These are phyloP conservation scores for Tolypocladium paradoxum DNA, from an alignment of 2,329 filamentous ascomycete genomes.

Conservation along the genomic window DNA sequence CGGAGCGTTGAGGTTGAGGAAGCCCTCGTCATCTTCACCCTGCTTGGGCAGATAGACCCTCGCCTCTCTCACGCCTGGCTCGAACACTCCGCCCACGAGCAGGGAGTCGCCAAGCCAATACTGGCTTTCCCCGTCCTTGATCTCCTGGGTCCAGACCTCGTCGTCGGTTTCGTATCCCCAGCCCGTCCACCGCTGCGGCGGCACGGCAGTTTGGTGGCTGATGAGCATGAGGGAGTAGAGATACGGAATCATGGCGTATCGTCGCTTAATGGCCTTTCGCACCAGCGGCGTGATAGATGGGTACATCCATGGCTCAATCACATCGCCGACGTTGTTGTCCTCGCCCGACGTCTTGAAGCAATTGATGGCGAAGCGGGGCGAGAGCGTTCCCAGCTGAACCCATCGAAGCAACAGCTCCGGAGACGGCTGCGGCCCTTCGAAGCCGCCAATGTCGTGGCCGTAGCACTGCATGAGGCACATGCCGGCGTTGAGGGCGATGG, in stretches of 20 bases:
- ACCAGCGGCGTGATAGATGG: slow-evolving; percentile 53
- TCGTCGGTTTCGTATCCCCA: slow-evolving; percentile 61
- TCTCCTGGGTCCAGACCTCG: slow-evolving; percentile 53
- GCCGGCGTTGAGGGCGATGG: slow-evolving; percentile 56
- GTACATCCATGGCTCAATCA: slow-evolving; percentile 74
- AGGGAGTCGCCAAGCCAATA: slow-evolving; percentile 63
- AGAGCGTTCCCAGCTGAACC: slow-evolving; percentile 62
- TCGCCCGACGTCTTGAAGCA: slow-evolving; percentile 61
- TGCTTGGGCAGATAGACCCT: slow-evolving; percentile 49
- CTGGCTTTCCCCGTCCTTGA: slow-evolving; percentile 51
- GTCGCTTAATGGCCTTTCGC: slow-evolving; percentile 54
- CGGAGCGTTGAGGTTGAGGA: slow-evolving; percentile 50
- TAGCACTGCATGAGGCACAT: slow-evolving; percentile 57
- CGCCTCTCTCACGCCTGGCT: slow-evolving; percentile 39
- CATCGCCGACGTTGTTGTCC: slow-evolving; percentile 49
- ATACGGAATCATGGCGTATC: slow-evolving; percentile 63
- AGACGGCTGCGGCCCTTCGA: slow-evolving; percentile 61
- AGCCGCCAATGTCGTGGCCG: slow-evolving; percentile 66
- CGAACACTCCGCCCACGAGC: slow-evolving; percentile 57
- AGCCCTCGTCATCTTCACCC: slow-evolving; percentile 38
- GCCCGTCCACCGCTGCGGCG: slow-evolving; percentile 61
- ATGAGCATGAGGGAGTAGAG: slow-evolving; percentile 55
- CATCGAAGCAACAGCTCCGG: slow-evolving; percentile 63
- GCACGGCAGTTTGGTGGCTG: slow-evolving; percentile 48
- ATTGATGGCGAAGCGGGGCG: slow-evolving; percentile 64